Evolutionary conservation across 1,284 basidiomycete species (phyloP).

Genomic region (Stereum hirsutum): DNA sequence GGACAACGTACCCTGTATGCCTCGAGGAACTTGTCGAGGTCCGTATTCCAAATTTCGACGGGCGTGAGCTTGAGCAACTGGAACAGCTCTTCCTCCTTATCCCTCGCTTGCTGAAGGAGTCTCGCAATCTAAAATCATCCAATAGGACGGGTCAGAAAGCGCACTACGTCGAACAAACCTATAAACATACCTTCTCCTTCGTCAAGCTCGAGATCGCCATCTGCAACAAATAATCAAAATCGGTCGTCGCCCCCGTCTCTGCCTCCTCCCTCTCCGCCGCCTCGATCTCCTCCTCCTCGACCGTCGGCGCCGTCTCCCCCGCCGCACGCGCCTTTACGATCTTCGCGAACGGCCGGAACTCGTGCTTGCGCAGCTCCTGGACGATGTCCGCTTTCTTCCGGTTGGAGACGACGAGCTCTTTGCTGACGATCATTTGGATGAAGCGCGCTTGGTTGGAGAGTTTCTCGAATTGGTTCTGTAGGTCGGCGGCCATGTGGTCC

Average conservation of each 20-base stretch:
- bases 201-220: constrained; percentile 97
- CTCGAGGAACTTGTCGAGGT: constrained; percentile 77
- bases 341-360: constrained; percentile 90
- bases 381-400: constrained; percentile 89
- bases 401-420: constrained; percentile 84
- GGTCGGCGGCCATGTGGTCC: constrained; percentile 82
- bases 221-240: constrained; percentile 91
- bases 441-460: constrained; percentile 96
- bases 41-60: constrained; percentile 84
- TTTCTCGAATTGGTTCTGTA: constrained; percentile 79
- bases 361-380: constrained; percentile 70
- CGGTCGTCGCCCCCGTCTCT: constrained; percentile 36
- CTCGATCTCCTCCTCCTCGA: constrained; percentile 55
- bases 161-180: not conserved
- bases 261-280: constrained; percentile 26
- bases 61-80: constrained; percentile 74
- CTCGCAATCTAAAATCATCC: constrained; percentile 86
- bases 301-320: constrained; percentile 61
- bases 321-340: constrained; percentile 60
- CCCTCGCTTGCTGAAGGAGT: constrained; percentile 71
- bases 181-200: constrained; percentile 72
- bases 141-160: not conserved
- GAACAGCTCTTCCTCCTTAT: constrained; percentile 82
- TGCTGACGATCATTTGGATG: constrained; percentile 92
- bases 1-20: constrained; percentile 74